Evolutionary conservation across 139 green algal genomes (phyloP).

Genomic region (Picochlorum sp.): DNA sequence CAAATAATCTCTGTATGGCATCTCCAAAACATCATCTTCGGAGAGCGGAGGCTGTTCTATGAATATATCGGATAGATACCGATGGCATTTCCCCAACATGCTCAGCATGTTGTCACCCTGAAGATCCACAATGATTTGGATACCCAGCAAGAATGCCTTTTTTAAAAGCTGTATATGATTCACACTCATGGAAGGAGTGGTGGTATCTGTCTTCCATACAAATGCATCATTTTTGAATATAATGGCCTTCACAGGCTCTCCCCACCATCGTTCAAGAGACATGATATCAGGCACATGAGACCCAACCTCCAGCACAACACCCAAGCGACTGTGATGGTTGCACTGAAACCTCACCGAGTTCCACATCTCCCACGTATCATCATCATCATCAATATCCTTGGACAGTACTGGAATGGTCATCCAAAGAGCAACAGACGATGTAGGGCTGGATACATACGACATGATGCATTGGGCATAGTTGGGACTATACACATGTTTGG

Average conservation of each 20-base stretch:
- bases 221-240: slow-evolving; percentile 71
- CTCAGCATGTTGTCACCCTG: slow-evolving; percentile 8
- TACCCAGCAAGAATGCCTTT: neutral
- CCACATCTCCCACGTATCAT: slow-evolving; percentile 69
- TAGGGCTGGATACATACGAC: slow-evolving; percentile 41
- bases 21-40: slow-evolving; percentile 54
- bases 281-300: slow-evolving; percentile 24
- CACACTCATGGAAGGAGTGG: slow-evolving; percentile 73
- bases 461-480: slow-evolving; percentile 67
- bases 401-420: slow-evolving; percentile 49
- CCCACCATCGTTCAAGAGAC: slow-evolving; percentile 60
- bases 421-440: slow-evolving; percentile 78
- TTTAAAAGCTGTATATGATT: slow-evolving; percentile 69
- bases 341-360: slow-evolving; percentile 61
- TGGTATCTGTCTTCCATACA: slow-evolving; percentile 44
- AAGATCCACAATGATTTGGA: slow-evolving; percentile 15
- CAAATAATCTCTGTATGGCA: slow-evolving; percentile 86
- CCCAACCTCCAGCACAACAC: slow-evolving; percentile 56
- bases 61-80: slow-evolving; percentile 93
- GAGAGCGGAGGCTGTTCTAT: slow-evolving; percentile 32
- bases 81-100: slow-evolving; percentile 71
- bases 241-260: slow-evolving; percentile 80
- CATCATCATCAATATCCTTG: neutral
- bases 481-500: slow-evolving; percentile 22
- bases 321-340: slow-evolving; percentile 61